Conservation (phyloP, 2,329 filamentous ascomycete genomes). For the Plectosphaerella cucumerina region DNA sequence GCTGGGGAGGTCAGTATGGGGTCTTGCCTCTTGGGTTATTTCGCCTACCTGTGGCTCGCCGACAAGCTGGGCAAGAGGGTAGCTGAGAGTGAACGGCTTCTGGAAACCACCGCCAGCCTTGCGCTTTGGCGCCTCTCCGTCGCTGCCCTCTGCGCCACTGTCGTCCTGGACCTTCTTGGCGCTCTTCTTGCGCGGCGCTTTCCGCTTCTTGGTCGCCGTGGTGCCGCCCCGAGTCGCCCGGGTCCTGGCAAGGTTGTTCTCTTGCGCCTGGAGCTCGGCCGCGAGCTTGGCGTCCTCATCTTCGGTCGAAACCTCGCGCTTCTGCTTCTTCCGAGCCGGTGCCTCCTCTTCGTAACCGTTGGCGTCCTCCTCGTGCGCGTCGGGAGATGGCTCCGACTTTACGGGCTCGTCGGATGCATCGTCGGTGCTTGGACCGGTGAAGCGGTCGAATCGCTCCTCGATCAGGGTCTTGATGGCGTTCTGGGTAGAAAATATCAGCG, state of each 20-base stretch:
- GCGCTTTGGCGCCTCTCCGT: constrained; percentile 58
- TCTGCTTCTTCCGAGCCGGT: constrained; percentile 62
- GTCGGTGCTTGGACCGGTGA: constrained; percentile 39
- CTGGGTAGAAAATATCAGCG: constrained; percentile 31
- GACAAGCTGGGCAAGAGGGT: constrained; percentile 63
- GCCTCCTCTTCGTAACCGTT: constrained; percentile 8
- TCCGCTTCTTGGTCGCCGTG: constrained; percentile 60
- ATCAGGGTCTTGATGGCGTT: constrained; percentile 68
- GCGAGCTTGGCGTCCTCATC: constrained; percentile 86
- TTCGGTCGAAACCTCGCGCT: constrained; percentile 52
- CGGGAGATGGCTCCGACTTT: neutral
- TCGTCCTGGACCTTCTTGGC: constrained; percentile 76
- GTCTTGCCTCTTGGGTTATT: neutral
- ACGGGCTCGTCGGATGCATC: constrained; percentile 42
- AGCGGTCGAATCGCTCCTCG: constrained; percentile 68
- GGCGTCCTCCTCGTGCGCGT: constrained; percentile 16
- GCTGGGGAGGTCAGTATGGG: constrained; percentile 38
- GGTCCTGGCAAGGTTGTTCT: constrained; percentile 66
- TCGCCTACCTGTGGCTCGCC: constrained; percentile 59
- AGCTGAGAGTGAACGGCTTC: constrained; percentile 74
- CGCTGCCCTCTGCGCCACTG: constrained; percentile 66
- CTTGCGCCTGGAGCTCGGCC: constrained; percentile 84
- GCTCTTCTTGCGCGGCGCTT: constrained; percentile 67
- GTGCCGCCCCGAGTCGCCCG: constrained; percentile 73
- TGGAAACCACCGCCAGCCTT: constrained; percentile 93